Evolutionary conservation across 495 filamentous ascomycete genomes (phyloP).

Genomic region (Penicillium silybi): DNA sequence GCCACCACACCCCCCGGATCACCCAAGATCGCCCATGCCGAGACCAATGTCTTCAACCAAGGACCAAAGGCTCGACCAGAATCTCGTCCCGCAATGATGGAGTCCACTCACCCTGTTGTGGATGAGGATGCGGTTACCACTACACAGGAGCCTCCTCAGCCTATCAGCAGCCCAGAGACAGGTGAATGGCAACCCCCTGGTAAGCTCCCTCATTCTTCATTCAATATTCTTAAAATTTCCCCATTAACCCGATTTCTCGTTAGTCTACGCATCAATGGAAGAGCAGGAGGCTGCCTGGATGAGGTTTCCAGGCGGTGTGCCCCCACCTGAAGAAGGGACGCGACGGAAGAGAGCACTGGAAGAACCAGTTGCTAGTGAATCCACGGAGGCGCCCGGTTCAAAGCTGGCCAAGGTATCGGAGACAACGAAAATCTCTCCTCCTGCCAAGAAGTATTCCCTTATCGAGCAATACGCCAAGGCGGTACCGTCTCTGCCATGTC

Average conservation of each 20-base stretch:
- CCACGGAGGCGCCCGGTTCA: conserved; percentile 10
- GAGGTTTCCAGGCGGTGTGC: neutral
- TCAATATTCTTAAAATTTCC: neutral
- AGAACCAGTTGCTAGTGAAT: conserved; percentile 10
- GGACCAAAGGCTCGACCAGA: neutral
- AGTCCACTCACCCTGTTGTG: neutral
- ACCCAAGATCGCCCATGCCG: neutral
- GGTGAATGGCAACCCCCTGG: neutral
- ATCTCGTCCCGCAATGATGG: neutral
- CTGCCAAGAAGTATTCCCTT: conserved; percentile 27
- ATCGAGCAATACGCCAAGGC: conserved; percentile 31
- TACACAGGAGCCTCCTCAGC: neutral
- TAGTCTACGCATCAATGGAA: conserved; percentile 1
- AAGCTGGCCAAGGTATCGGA: conserved; percentile 26
- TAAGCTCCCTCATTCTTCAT: neutral
- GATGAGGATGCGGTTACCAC: neutral
- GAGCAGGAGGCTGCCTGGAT: conserved; percentile 20
- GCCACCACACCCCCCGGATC: neutral
- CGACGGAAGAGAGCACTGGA: conserved; percentile 25
- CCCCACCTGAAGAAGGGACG: conserved; percentile 1
- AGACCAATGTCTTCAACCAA: neutral
- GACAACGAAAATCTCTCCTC: conserved; percentile 4
- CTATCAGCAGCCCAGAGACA: neutral
- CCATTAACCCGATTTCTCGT: neutral
- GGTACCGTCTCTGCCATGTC: conserved; percentile 37